phyloP scores from a whole-genome alignment of 106 monocot genomes.

The Agapanthus africanus region DNA sequence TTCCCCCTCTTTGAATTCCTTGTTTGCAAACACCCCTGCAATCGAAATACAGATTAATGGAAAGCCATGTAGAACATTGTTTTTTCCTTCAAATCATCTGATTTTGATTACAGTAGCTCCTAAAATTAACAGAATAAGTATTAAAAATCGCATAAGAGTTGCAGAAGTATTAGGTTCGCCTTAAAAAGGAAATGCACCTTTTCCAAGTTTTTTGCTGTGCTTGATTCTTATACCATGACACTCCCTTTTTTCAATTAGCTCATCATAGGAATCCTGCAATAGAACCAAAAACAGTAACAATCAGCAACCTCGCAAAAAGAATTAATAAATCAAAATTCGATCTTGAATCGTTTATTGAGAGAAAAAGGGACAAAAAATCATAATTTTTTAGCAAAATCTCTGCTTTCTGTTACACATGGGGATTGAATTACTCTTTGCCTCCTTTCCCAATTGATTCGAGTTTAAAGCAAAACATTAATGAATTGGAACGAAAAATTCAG shows the following conservation, averaged over 20 bases:
- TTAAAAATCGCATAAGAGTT: no score
- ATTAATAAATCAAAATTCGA: not conserved
- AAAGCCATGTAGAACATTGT: not conserved
- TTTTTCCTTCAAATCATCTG: no score
- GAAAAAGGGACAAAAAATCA: not conserved
- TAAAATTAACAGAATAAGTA: no score
- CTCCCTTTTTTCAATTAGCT: slow-evolving; percentile 32
- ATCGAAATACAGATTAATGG: slow-evolving; percentile 3
- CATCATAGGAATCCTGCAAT: slow-evolving; percentile 58
- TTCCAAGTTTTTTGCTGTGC: slow-evolving; percentile 35
- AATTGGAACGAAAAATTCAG: not conserved
- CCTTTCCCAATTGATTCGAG: no score
- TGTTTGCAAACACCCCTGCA: slow-evolving; percentile 73
- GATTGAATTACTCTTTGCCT: no score
- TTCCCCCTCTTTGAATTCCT: slow-evolving; percentile 61
- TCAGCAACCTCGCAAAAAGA: not conserved
- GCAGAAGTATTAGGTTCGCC: no score
- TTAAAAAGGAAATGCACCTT: no score
- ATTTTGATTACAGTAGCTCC: no score
- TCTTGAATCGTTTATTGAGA: not conserved
- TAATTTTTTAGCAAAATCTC: not conserved
- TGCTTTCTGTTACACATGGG: no score
- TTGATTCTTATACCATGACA: slow-evolving; percentile 38
- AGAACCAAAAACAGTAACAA: not conserved
- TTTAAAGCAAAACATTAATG: not conserved